Base-by-base conservation (phyloP, 2,329 filamentous ascomycete species). In the Mollisia scopiformis region DNA sequence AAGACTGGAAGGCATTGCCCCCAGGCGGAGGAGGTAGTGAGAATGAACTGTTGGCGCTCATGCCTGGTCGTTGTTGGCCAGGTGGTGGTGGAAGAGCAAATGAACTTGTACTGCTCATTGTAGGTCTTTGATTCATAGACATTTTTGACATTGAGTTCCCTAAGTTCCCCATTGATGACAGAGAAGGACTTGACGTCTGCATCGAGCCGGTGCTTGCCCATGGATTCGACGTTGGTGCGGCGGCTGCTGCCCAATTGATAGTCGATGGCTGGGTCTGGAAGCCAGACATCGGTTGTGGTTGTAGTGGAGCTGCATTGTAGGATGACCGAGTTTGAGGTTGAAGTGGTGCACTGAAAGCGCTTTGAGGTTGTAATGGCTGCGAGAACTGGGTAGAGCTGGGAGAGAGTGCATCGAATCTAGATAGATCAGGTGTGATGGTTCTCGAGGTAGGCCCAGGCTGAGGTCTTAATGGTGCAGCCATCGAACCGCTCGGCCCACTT, bases 331-430 rank as follows among this genome's bases (percentile, higher is more conserved):
- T 47, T 14, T 65, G 69, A 10, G 65, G 62, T 47, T 62, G 66
- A 19, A 43, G 43, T 39, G 41, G 52, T 27, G 59, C 30, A 58
- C 51, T 61, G 39, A 62, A 63, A 1, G 83, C 82, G 57, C 83
- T 83, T 30, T 87, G 73, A 2, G 73, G 72, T 52, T 75, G 72
- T 28, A 74, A 62, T 0, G 86, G 86, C 62, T 88, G 80, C 2
- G 86, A 88, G 70, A 82, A 88, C 72, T 89, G 86, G 1, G 86
- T 88, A 14, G 82, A 77, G 3, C 83, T 81, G 0, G 86, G 86
- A 1, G 81, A 80, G 62, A 89, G 77, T 19, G 83, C 70, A 51
- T 82, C 79, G 65, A 88, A 85, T 16, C 78, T 76, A 19, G 75
- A 77, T 0, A 88, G 76, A 62, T 88, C 85, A 0, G 85, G 85